Percentiles rank a stretch among this genome's conserved stretches.
Conservation (phyloP, 441 rosid genomes). For the Adansonia rubrostipa region DNA sequence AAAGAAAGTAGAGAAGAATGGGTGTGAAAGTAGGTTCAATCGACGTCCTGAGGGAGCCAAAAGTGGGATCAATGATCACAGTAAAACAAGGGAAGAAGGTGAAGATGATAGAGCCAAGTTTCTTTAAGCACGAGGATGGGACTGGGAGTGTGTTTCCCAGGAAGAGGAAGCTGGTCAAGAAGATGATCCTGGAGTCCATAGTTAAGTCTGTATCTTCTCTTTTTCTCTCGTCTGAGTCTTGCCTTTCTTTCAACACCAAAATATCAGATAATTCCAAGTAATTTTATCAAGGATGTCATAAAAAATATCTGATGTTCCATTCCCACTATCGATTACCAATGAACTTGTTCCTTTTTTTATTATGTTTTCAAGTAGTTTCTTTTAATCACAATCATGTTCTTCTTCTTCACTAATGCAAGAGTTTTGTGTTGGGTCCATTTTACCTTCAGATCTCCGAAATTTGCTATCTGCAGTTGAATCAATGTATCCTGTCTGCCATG, state of each 20-base stretch:
- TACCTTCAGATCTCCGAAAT: not conserved
- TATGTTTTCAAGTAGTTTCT: not conserved
- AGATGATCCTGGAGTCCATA: conserved; percentile 34
- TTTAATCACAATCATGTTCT: too few species aligned
- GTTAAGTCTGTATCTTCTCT: conserved; percentile 26
- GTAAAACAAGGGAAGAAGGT: conserved; percentile 18
- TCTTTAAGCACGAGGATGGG: conserved; percentile 37
- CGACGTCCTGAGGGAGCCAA: conserved; percentile 4
- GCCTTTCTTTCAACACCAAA: not conserved
- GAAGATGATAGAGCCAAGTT: conserved; percentile 15
- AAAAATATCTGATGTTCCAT: not conserved
- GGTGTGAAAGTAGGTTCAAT: not conserved
- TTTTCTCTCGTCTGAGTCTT: not conserved
- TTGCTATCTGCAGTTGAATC: not conserved
- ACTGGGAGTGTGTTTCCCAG: conserved; percentile 46
- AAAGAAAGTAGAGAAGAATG: conserved; percentile 12
- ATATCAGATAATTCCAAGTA: not conserved
- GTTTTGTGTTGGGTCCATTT: not conserved
- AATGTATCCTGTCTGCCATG: too few species aligned
- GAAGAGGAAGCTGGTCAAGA: conserved; percentile 41
- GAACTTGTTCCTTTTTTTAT: not conserved
- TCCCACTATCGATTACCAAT: not conserved
- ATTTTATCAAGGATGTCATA: not conserved
- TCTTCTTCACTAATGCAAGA: not conserved
- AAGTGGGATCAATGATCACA: not conserved